Evolutionary conservation across 2,329 filamentous ascomycete genomes (phyloP).

Genomic region (Dactylella cylindrospora): DNA sequence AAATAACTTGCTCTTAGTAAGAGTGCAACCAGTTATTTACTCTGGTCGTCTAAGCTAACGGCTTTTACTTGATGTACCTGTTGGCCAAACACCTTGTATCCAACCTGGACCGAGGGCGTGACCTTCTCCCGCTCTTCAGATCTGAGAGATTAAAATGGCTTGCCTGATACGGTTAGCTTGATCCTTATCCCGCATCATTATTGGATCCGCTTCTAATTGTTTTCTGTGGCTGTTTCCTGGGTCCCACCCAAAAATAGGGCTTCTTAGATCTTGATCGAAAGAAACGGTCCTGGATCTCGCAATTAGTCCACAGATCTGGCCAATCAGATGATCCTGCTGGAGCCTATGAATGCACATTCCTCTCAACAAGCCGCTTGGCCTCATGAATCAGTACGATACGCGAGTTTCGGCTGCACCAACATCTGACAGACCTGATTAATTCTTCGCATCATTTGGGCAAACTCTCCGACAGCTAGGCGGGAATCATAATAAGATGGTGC

Average conservation of each 20-base stretch:
- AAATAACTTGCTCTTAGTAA: no score
- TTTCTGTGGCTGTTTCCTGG: slow-evolving; percentile 15
- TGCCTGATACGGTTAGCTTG: slow-evolving; percentile 29
- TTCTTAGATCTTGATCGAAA: slow-evolving; percentile 40
- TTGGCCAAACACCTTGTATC: no score
- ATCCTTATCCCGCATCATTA: slow-evolving; percentile 30
- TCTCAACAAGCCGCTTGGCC: slow-evolving; percentile 19
- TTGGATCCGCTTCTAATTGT: slow-evolving; percentile 29
- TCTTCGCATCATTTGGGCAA: slow-evolving; percentile 7
- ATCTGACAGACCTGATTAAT: slow-evolving; percentile 27
- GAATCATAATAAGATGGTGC: slow-evolving; percentile 10
- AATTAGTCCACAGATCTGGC: slow-evolving; percentile 16
- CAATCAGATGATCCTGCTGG: slow-evolving; percentile 25
- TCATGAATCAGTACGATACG: slow-evolving; percentile 25
- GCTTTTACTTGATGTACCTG: no score
- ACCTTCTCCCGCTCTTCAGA: slow-evolving; percentile 27
- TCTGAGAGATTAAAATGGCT: slow-evolving; percentile 19
- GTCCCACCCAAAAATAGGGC: slow-evolving; percentile 43
- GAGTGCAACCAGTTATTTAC: slow-evolving; percentile 7
- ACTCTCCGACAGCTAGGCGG: slow-evolving; percentile 15
- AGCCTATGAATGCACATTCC: no score
- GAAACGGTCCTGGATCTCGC: slow-evolving; percentile 32
- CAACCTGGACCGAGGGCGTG: slow-evolving; percentile 15
- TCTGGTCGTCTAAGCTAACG: slow-evolving; percentile 20
- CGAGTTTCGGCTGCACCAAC: slow-evolving; percentile 29